Conservation (phyloP, 2,329 filamentous ascomycete species). For the Aspergillus pseudotamarii region DNA sequence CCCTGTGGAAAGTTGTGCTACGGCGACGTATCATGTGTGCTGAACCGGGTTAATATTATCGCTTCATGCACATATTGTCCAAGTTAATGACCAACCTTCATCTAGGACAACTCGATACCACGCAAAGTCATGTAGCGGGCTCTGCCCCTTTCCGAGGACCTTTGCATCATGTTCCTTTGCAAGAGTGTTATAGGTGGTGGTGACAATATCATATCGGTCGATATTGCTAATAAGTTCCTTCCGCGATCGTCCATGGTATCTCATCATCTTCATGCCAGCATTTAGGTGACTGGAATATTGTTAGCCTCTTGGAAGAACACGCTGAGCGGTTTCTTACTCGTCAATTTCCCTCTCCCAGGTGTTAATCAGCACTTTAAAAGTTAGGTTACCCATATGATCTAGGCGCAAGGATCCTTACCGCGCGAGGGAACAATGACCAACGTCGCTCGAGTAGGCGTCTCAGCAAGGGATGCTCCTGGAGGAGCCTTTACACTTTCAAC, state of each 20-base stretch:
- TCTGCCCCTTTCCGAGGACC: not conserved
- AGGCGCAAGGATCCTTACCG: not conserved
- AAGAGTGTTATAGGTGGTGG: constrained; percentile 55
- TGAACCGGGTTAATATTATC: constrained; percentile 20
- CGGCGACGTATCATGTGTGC: constrained; percentile 57
- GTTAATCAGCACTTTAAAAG: not conserved
- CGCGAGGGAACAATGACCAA: constrained; percentile 18
- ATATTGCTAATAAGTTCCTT: not conserved
- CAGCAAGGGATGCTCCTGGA: not conserved
- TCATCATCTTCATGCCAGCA: not conserved
- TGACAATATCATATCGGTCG: constrained; percentile 42
- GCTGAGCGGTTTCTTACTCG: not conserved
- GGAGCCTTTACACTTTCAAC: not conserved
- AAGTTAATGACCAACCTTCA: constrained; percentile 42
- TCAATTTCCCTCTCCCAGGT: not conserved
- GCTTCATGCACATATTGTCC: not conserved
- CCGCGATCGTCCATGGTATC: not conserved
- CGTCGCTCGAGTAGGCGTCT: constrained; percentile 24
- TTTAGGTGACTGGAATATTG: not conserved
- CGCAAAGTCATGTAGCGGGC: constrained; percentile 20
- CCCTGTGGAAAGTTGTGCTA: constrained; percentile 48
- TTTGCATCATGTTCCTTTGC: constrained; percentile 29
- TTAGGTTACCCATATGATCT: not conserved
- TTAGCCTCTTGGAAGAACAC: not conserved
- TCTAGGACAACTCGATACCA: constrained; percentile 53